A percentile compares a stretch with the other conserved stretches of the same genome.
Evolutionary conservation across 345 rosid genomes (phyloP).

Genomic region (Euphorbia lathyris): DNA sequence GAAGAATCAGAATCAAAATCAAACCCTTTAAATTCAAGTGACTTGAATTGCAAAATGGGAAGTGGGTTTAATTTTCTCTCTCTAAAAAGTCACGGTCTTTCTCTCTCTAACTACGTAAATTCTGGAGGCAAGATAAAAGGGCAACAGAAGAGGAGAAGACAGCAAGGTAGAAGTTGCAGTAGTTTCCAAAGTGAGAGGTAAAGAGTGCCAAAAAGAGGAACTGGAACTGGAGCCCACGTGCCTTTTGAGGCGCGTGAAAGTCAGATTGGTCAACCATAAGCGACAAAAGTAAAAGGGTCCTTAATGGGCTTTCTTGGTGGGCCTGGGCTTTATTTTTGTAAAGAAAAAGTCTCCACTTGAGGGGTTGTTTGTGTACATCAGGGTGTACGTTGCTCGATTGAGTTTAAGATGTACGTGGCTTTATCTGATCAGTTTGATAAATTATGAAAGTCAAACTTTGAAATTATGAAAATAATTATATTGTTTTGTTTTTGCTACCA

Average conservation of each 20-base stretch:
- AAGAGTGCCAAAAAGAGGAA: constrained; percentile 25
- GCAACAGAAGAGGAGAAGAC: not conserved
- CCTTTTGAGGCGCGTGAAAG: constrained; percentile 5
- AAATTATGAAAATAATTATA: no score
- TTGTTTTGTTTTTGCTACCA: no score
- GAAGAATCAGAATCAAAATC: not conserved
- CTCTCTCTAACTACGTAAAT: not conserved
- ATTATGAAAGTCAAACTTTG: not conserved
- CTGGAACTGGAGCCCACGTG: constrained; percentile 13
- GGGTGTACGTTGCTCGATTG: not conserved
- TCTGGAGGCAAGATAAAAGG: not conserved
- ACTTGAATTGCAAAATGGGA: not conserved
- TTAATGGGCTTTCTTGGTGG: constrained; percentile 12
- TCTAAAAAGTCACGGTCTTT: not conserved
- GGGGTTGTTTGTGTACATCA: not conserved
- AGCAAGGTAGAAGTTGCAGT: not conserved
- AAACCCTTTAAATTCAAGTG: not conserved
- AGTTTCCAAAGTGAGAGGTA: constrained; percentile 4
- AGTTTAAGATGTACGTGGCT: not conserved
- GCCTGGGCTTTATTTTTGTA: not conserved
- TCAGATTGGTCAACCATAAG: constrained; percentile 16
- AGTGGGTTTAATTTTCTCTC: not conserved
- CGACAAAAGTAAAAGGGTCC: not conserved
- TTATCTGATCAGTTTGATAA: not conserved
- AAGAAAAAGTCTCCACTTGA: not conserved